These are phyloP conservation scores for Sclerotinia trifoliorum DNA, from an alignment of 2,329 filamentous ascomycete genomes.

Conservation along the genomic window DNA sequence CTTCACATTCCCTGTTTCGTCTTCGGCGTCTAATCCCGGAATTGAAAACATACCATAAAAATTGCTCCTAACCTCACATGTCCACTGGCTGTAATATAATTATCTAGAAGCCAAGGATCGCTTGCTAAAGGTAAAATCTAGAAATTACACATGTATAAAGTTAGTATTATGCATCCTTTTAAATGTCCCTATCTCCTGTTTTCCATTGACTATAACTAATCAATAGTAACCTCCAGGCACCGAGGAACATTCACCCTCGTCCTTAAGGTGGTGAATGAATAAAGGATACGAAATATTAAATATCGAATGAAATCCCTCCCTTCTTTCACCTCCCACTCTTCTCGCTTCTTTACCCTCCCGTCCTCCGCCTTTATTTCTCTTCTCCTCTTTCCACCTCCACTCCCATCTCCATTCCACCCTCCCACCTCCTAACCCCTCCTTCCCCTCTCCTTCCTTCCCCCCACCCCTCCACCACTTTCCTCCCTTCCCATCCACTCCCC, in stretches of 20 bases:
- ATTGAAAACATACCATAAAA: slow-evolving; percentile 52
- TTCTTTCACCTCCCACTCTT: neutral
- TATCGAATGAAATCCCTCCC: neutral
- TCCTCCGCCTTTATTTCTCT: neutral
- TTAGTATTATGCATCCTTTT: neutral
- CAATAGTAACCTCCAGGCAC: no score
- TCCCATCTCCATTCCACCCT: slow-evolving; percentile 51
- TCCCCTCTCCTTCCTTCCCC: slow-evolving; percentile 26
- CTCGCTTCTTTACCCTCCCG: no score
- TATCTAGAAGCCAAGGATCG: slow-evolving; percentile 69
- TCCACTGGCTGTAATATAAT: slow-evolving; percentile 66
- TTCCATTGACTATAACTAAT: rapidly evolving
- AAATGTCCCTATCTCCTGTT: neutral
- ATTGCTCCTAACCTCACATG: slow-evolving; percentile 54
- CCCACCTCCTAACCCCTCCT: slow-evolving; percentile 46
- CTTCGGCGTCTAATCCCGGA: no score
- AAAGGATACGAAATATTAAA: neutral
- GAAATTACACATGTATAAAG: neutral
- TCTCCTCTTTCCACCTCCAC: neutral
- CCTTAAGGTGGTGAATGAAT: neutral
- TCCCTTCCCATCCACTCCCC: slow-evolving; percentile 16
- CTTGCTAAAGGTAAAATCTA: slow-evolving; percentile 62
- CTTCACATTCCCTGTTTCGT: neutral
- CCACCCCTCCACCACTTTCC: slow-evolving; percentile 3
- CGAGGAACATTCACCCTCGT: neutral